Evolutionary conservation across 208 protist species (phyloP), one percentile per base, ranked within the genome.

Genomic region (Strigomonas culicis): DNA sequence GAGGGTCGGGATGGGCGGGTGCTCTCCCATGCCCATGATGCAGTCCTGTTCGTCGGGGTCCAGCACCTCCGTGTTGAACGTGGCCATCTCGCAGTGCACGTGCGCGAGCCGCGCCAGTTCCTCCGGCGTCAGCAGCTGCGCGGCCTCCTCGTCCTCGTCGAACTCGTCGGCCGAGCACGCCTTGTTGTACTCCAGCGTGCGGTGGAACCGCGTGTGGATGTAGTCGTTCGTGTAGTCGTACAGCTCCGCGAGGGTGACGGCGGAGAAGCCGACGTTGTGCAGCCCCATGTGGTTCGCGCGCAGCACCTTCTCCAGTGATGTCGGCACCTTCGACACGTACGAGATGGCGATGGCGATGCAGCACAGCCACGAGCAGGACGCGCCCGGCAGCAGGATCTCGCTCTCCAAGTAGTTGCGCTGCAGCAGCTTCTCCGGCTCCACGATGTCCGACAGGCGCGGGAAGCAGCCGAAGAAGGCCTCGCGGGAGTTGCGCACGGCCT

Each of bases 221-320:
- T 93, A 95, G 61, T 92, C 87, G 62, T 80, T 84, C 22, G 77
- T 70, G 3, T 88, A 44, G 63, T 97, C 91, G 77, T 82, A 97
- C 44, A 90, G 53, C 78, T 97, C 80, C 0, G 88, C 76, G 32
- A 97, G 82, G 0, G 91, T 97, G 46, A 97, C 64, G 21, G 79
- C 76, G 4, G 86, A 74, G 56, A 95, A 74, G 47, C 79, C 74
- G 46, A 97, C 76, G 73, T 88, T 86, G 69, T 97, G 86, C 52
- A 91, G 56, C 22, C 79, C 79, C 56, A 97, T 82, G 72, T 86
- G 83, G 66, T 94, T 94, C 11, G 81, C 64, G 13, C 75, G 72
- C 53, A 97, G 76, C 58, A 97, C 65, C 75, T 91, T 86, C 72
- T 94, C 88, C 21, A 97, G 72, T 15, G 80, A 50, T 4, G 84